These are phyloP conservation scores for Gymnopilus junonius DNA, from an alignment of 768 basidiomycete genomes.

Conservation along the genomic window DNA sequence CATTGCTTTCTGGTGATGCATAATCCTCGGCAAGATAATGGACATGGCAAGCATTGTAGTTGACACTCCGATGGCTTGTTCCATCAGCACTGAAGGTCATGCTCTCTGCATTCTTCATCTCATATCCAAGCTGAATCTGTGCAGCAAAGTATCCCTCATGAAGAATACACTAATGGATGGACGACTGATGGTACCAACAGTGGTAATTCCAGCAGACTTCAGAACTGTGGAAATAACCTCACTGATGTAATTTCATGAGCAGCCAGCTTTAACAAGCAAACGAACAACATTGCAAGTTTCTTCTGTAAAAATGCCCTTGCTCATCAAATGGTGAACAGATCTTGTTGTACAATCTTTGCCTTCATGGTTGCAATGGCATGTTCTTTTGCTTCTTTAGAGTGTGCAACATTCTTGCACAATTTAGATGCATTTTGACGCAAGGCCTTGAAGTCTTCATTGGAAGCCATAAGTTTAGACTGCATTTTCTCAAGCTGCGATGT, in stretches of 20 bases:
- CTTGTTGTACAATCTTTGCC: too few species aligned
- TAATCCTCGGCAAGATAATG: slow-evolving; percentile 23
- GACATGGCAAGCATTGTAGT: slow-evolving; percentile 24
- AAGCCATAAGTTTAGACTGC: neutral
- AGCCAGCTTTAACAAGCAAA: neutral
- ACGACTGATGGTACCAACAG: too few species aligned
- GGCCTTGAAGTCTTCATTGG: neutral
- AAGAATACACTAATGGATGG: slow-evolving; percentile 16
- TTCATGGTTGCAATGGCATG: too few species aligned
- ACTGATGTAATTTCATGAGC: neutral
- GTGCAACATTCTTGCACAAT: too few species aligned
- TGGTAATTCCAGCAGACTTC: too few species aligned
- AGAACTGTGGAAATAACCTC: neutral
- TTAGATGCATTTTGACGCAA: too few species aligned
- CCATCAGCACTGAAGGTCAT: slow-evolving; percentile 25
- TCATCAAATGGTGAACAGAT: neutral
- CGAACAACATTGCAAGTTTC: neutral
- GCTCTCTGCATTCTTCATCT: slow-evolving; percentile 17
- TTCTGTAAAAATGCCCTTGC: neutral
- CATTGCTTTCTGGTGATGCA: neutral
- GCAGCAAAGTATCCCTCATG: slow-evolving; percentile 26
- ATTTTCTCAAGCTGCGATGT: neutral
- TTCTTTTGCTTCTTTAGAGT: too few species aligned
- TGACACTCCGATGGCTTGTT: slow-evolving; percentile 23
- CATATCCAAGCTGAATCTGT: slow-evolving; percentile 27